Evolutionary conservation across 2,329 filamentous ascomycete genomes (phyloP).

Genomic region (Lasiodiplodia gonubiensis): DNA sequence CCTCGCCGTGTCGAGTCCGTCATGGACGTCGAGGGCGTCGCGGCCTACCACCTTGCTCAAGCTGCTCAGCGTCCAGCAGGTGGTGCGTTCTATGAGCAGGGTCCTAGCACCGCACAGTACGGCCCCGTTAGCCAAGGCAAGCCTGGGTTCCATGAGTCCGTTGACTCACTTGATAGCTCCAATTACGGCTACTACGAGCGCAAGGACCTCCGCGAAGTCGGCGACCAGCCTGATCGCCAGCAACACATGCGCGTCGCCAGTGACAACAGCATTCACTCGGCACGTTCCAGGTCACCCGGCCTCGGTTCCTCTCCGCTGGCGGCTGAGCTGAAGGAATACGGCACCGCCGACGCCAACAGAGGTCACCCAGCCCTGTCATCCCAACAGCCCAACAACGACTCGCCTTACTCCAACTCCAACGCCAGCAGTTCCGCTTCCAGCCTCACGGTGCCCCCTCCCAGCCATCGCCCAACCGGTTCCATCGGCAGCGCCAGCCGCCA

Average conservation of each 20-base stretch:
- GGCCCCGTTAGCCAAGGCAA: conserved; percentile 37
- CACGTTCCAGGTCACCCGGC: conserved; percentile 21
- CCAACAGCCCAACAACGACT: not conserved
- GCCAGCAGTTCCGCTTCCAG: conserved; percentile 14
- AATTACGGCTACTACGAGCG: conserved; percentile 34
- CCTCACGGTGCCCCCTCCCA: conserved; percentile 4
- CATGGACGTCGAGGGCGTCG: conserved; percentile 77
- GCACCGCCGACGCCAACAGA: not conserved
- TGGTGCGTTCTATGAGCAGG: conserved; percentile 49
- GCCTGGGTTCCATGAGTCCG: conserved; percentile 41
- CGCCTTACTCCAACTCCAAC: conserved; percentile 12
- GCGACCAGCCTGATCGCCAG: conserved; percentile 35
- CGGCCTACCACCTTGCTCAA: conserved; percentile 74
- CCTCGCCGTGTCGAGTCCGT: conserved; percentile 75
- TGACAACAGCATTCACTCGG: conserved; percentile 31
- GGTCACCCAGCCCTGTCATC: conserved; percentile 8
- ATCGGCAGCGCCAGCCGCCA: conserved; percentile 20
- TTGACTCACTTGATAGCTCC: conserved; percentile 45
- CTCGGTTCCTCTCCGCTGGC: conserved; percentile 15
- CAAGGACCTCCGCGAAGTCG: conserved; percentile 14
- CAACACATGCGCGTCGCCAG: conserved; percentile 37
- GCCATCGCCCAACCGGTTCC: conserved; percentile 5
- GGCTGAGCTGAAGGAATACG: conserved; percentile 14
- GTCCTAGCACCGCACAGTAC: conserved; percentile 37
- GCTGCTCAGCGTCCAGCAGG: conserved; percentile 51